These are phyloP conservation scores for Eucalyptus microcorys DNA, from an alignment of 345 rosid species.

Conservation along the genomic window DNA sequence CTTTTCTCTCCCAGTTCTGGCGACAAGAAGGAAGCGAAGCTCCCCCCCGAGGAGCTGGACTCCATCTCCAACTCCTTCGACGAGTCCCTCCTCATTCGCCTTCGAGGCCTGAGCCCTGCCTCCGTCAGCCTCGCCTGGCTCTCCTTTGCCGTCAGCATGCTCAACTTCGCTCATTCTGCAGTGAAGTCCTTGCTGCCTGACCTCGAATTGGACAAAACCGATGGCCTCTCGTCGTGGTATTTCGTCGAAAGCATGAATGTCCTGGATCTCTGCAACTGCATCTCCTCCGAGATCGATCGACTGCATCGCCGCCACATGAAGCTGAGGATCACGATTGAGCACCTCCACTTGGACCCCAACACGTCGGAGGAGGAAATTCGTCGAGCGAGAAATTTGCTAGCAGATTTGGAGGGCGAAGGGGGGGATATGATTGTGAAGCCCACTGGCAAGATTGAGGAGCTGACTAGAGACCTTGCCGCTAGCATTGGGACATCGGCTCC, in stretches of 20 bases:
- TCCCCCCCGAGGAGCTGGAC: not conserved
- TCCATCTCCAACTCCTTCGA: not conserved
- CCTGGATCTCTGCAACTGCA: not conserved
- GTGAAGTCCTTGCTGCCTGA: not conserved
- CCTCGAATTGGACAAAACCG: not conserved
- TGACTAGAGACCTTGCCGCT: not conserved
- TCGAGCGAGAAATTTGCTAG: not conserved
- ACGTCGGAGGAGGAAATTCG: not conserved
- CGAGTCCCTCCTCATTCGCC: not conserved
- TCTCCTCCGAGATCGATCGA: not conserved
- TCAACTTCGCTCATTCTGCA: not conserved
- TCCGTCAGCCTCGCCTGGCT: not conserved
- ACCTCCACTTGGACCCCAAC: not conserved
- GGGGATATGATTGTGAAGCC: not conserved
- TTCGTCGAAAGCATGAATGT: not conserved
- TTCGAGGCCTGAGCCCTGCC: not conserved
- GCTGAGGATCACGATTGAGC: not conserved
- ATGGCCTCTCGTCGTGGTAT: not conserved
- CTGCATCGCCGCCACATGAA: not conserved
- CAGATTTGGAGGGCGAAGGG: not conserved
- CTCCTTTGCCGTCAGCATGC: not conserved
- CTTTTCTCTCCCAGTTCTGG: not conserved
- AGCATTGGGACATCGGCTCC: not conserved
- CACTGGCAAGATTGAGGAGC: not conserved
- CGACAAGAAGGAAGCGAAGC: not conserved